phyloP scores from a whole-genome alignment of 768 basidiomycete genomes.

The Podaxis sp. region DNA sequence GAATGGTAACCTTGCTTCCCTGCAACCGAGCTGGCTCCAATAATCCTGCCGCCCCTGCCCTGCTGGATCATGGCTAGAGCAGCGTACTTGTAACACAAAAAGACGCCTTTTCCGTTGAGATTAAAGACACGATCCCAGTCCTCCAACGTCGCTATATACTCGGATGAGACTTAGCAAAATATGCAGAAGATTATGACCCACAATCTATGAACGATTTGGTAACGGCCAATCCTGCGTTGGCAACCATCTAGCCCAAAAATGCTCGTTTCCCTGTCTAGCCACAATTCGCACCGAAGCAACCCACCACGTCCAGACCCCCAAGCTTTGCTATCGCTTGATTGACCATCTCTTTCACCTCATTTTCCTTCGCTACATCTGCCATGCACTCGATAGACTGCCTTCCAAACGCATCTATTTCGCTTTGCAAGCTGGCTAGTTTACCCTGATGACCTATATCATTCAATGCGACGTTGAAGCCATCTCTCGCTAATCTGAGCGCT shows the following conservation, averaged over 20 bases:
- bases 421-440: conserved; percentile 19
- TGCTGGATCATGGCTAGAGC: conserved; percentile 59
- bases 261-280: not conserved
- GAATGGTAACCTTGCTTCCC: conserved; percentile 23
- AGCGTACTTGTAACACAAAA: conserved; percentile 62
- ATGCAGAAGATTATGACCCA: not conserved
- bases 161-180: not conserved
- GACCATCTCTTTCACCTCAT: conserved; percentile 16
- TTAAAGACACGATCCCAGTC: conserved; percentile 38
- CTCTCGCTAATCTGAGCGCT: conserved; percentile 39
- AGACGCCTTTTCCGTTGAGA: conserved; percentile 53
- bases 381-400: conserved; percentile 5
- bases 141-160: conserved; percentile 24
- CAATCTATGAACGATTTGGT: not conserved
- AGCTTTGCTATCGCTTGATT: conserved; percentile 12
- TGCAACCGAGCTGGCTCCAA: conserved; percentile 35
- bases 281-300: not conserved
- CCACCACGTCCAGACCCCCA: conserved; percentile 18
- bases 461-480: conserved; percentile 42
- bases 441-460: conserved; percentile 34
- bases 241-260: conserved; percentile 3
- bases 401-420: conserved; percentile 13
- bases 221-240: conserved; percentile 4
- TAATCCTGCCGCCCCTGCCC: conserved; percentile 48
- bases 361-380: conserved; percentile 16